Evolutionary conservation across 129 eudicot genomes (phyloP).

Genomic region (Lonicera japonica): DNA sequence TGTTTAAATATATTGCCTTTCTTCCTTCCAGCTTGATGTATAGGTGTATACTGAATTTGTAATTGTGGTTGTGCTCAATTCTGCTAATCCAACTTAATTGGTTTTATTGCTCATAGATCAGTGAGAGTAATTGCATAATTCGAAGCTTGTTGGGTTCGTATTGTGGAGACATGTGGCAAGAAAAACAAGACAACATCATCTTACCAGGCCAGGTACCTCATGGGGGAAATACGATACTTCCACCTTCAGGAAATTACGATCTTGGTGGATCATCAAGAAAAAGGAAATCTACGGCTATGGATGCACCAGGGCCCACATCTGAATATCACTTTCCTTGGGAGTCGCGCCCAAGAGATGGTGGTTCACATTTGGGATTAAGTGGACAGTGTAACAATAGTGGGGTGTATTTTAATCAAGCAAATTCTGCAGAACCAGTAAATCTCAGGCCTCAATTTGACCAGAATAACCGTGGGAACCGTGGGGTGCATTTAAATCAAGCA

Average conservation of each 20-base stretch:
- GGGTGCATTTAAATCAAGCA: slow-evolving; percentile 12
- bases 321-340: slow-evolving; percentile 13
- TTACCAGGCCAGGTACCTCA: slow-evolving; percentile 21
- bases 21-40: neutral
- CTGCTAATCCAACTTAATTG: neutral
- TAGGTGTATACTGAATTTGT: neutral
- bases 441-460: slow-evolving; percentile 19
- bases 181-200: slow-evolving; percentile 19
- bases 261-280: slow-evolving; percentile 29
- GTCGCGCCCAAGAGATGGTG: slow-evolving; percentile 12
- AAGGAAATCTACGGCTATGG: slow-evolving; percentile 18
- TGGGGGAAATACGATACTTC: slow-evolving; percentile 28
- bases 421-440: slow-evolving; percentile 20
- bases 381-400: slow-evolving; percentile 1
- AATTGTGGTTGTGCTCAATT: neutral
- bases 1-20: neutral
- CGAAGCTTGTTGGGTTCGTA: slow-evolving; percentile 14
- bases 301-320: slow-evolving; percentile 13
- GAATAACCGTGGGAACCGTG: slow-evolving; percentile 1
- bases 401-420: slow-evolving; percentile 10
- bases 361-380: slow-evolving; percentile 5
- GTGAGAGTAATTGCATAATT: neutral
- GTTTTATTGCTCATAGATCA: slow-evolving; percentile 11
- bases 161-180: slow-evolving; percentile 41
- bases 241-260: slow-evolving; percentile 28